Evolutionary conservation across 1,284 basidiomycete genomes (phyloP).

Genomic region (Pholiota adiposa): DNA sequence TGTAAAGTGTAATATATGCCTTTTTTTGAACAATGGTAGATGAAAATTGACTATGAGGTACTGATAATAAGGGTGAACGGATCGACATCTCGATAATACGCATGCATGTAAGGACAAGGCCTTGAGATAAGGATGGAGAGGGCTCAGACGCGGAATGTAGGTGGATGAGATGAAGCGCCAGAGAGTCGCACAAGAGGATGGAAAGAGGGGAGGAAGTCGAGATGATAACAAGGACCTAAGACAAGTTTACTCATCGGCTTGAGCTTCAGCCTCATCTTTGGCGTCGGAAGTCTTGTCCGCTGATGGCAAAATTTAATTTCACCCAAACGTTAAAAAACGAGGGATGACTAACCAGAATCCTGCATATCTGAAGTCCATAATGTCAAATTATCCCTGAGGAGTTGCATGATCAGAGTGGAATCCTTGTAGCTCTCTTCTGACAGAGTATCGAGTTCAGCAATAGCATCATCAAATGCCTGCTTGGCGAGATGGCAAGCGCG

Average conservation of each 20-base stretch:
- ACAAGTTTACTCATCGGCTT: constrained; percentile 59
- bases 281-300: constrained; percentile 69
- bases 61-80: constrained; percentile 20
- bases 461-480: constrained; percentile 99
- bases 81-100: constrained; percentile 22
- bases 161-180: constrained; percentile 6
- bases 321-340: neutral
- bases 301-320: constrained; percentile 26
- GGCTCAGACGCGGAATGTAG: constrained; percentile 1
- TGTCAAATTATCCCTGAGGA: constrained; percentile 98
- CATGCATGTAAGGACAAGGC: constrained; percentile 21
- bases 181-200: constrained; percentile 11
- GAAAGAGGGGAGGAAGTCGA: constrained; percentile 8
- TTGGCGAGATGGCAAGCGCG: constrained; percentile 99
- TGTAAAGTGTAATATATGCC: constrained; percentile 12
- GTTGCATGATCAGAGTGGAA: constrained; percentile 98
- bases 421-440: constrained; percentile 99
- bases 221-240: constrained; percentile 30
- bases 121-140: constrained; percentile 6
- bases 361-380: constrained; percentile 99
- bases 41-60: constrained; percentile 21
- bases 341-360: constrained; percentile 66
- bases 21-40: constrained; percentile 19
- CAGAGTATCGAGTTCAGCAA: constrained; percentile 99
- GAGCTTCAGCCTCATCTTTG: constrained; percentile 66